These are phyloP conservation scores for Trichosporon ovoides DNA, from an alignment of 1,284 basidiomycete genomes.

Conservation along the genomic window DNA sequence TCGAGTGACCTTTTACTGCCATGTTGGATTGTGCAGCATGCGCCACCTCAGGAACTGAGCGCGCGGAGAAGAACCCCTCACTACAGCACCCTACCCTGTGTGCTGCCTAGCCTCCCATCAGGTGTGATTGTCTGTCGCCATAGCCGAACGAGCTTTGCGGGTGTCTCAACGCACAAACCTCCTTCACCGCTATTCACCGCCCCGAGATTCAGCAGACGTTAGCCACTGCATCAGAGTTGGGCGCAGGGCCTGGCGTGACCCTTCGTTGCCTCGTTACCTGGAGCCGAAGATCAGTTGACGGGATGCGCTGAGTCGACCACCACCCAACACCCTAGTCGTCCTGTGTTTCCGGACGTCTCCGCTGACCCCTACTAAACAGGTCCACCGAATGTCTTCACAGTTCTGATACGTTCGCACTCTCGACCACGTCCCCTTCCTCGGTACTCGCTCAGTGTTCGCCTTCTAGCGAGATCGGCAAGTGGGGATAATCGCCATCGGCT, in stretches of 20 bases:
- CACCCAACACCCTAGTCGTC: background rate
- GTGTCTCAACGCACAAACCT: background rate
- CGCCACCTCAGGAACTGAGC: constrained; percentile 3
- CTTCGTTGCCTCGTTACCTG: background rate
- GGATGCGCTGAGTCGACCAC: background rate
- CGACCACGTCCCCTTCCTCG: background rate
- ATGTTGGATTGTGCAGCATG: too few species aligned
- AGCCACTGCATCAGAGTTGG: background rate
- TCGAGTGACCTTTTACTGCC: background rate
- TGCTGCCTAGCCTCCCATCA: too few species aligned
- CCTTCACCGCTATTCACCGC: background rate
- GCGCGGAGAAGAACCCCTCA: background rate
- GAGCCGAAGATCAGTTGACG: background rate
- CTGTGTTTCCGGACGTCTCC: background rate
- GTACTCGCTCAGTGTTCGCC: background rate
- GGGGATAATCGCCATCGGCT: background rate
- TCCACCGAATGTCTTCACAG: background rate
- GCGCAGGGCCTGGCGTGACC: background rate
- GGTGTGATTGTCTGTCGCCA: background rate
- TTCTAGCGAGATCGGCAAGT: background rate
- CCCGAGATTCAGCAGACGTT: background rate
- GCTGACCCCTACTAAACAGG: background rate
- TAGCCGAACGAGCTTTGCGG: background rate
- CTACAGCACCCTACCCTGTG: background rate
- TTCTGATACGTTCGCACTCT: background rate